phyloP scores from a whole-genome alignment of 2,329 filamentous ascomycete species.

The Pseudocercospora fuligena region DNA sequence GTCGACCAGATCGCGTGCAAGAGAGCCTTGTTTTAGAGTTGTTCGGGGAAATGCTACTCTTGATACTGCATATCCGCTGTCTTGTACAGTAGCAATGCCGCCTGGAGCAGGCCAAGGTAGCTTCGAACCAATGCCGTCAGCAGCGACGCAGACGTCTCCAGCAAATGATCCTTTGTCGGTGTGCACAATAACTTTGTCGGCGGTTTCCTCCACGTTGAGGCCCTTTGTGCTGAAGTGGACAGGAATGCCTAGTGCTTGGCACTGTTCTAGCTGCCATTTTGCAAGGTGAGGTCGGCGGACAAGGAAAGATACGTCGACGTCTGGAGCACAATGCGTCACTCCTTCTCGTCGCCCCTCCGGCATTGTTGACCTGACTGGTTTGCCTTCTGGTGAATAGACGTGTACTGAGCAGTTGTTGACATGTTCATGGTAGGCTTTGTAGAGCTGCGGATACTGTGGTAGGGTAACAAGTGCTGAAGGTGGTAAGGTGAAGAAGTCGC shows the following conservation, averaged over 20 bases:
- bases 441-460: neutral
- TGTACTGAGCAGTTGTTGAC: slow-evolving; percentile 6
- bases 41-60: slow-evolving; percentile 7
- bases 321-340: neutral
- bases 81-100: slow-evolving; percentile 28
- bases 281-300: neutral
- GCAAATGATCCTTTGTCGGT: slow-evolving; percentile 47
- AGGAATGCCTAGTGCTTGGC: neutral
- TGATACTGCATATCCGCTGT: slow-evolving; percentile 39
- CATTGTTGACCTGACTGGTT: neutral
- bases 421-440: slow-evolving; percentile 3
- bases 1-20: neutral
- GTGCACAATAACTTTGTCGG: neutral
- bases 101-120: slow-evolving; percentile 43
- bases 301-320: slow-evolving; percentile 8
- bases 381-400: neutral
- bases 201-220: neutral
- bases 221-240: slow-evolving; percentile 3
- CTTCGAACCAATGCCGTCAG: slow-evolving; percentile 50
- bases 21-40: neutral
- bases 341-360: slow-evolving; percentile 10
- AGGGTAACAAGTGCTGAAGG: slow-evolving; percentile 12
- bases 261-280: slow-evolving; percentile 1
- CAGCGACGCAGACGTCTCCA: slow-evolving; percentile 42
- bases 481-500: slow-evolving; percentile 18